A percentile compares a stretch with the other conserved stretches of the same genome.
These are phyloP conservation scores for Acrodontium crateriforme DNA, from an alignment of 2,329 filamentous ascomycete species.

Conservation along the genomic window DNA sequence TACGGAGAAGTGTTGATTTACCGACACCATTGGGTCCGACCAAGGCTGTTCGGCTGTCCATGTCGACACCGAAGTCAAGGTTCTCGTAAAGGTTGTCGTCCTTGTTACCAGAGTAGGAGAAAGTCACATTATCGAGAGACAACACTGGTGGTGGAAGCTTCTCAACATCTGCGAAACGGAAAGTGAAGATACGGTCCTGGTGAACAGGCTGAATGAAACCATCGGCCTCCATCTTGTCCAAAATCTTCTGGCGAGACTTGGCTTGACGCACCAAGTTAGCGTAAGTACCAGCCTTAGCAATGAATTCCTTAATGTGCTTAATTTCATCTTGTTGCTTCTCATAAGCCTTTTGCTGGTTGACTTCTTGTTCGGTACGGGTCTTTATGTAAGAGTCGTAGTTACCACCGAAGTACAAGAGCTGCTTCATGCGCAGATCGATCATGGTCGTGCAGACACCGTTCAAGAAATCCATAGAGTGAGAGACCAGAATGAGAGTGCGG, in stretches of 20 bases:
- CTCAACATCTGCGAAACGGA: conserved; percentile 96
- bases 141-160: conserved; percentile 97
- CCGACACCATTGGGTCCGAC: conserved; percentile 98
- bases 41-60: conserved; percentile 94
- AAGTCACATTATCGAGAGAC: conserved; percentile 92
- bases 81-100: conserved; percentile 93
- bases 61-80: conserved; percentile 96
- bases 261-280: conserved; percentile 98
- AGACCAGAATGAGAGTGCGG: conserved; percentile 87
- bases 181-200: conserved; percentile 80
- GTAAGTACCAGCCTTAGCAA: conserved; percentile 97
- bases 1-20: conserved; percentile 87
- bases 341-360: conserved; percentile 98
- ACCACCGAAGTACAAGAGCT: conserved; percentile 95
- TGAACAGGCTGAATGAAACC: conserved; percentile 90
- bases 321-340: conserved; percentile 99
- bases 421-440: conserved; percentile 90
- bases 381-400: conserved; percentile 98
- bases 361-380: conserved; percentile 85
- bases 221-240: conserved; percentile 99
- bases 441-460: conserved; percentile 98
- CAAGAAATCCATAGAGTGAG: conserved; percentile 96
- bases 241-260: conserved; percentile 98
- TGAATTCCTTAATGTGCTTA: conserved; percentile 99
- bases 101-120: conserved; percentile 84